Conservation (phyloP, 2,329 filamentous ascomycete species). For the Colletotrichum sp. region DNA sequence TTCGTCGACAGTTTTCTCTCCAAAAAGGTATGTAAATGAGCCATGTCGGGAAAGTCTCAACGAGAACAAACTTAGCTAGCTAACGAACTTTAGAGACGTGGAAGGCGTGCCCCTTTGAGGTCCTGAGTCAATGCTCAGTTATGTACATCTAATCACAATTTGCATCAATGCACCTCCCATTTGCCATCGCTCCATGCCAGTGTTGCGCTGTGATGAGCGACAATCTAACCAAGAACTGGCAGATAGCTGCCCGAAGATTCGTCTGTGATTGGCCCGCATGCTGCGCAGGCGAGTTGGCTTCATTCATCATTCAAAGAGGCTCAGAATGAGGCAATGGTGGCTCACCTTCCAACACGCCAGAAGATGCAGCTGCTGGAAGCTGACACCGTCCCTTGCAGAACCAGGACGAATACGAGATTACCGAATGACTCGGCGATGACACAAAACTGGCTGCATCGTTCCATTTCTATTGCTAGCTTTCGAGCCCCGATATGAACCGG, state of each 20-base stretch:
- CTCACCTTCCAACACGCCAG: background rate
- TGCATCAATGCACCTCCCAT: background rate
- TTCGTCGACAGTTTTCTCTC: too few relatives aligned
- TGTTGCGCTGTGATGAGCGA: background rate
- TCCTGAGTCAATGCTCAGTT: background rate
- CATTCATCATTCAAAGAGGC: background rate
- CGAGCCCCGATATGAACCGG: background rate
- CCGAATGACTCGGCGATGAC: background rate
- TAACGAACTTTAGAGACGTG: too few relatives aligned
- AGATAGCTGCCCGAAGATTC: background rate
- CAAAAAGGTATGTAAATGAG: too few relatives aligned
- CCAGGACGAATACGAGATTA: background rate
- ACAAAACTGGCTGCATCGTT: background rate
- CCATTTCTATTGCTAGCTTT: background rate
- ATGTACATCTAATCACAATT: background rate
- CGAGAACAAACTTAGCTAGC: too few relatives aligned
- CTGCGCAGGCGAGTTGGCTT: background rate
- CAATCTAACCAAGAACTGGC: background rate
- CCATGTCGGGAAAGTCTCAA: too few relatives aligned
- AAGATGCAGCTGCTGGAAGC: background rate
- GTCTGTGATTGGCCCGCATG: background rate
- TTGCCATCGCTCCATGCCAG: background rate
- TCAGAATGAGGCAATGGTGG: background rate
- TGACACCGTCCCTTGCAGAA: background rate
- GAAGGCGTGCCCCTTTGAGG: background rate